phyloP scores from a whole-genome alignment of 2,329 filamentous ascomycete species.

The Gnomoniopsis sp. region DNA sequence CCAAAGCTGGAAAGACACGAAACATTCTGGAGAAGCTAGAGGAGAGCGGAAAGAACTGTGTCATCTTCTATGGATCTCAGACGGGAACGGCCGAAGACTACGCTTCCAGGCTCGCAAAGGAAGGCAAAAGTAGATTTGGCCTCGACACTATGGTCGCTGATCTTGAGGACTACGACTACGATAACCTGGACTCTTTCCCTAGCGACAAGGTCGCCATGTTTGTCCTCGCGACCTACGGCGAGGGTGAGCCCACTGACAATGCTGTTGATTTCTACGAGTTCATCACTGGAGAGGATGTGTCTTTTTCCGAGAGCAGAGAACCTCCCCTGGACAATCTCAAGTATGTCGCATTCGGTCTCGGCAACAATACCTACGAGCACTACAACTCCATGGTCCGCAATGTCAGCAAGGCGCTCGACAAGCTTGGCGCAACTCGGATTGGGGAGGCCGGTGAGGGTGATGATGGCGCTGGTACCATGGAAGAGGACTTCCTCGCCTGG shows the following conservation, averaged over 20 bases:
- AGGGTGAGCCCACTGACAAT: slow-evolving; percentile 98
- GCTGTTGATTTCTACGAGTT: slow-evolving; percentile 99
- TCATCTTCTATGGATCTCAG: slow-evolving; percentile 98
- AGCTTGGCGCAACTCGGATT: slow-evolving; percentile 79
- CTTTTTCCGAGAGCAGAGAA: slow-evolving; percentile 73
- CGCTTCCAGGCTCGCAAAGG: slow-evolving; percentile 91
- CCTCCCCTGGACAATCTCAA: slow-evolving; percentile 78
- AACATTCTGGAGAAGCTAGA: slow-evolving; percentile 97
- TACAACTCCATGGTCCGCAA: slow-evolving; percentile 99
- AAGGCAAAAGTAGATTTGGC: slow-evolving; percentile 93
- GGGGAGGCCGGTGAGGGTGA: slow-evolving; percentile 92
- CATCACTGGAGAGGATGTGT: slow-evolving; percentile 74
- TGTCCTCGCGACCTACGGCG: slow-evolving; percentile 93
- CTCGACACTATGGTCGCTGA: slow-evolving; percentile 98
- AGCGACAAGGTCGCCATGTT: slow-evolving; percentile 93
- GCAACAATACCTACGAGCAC: slow-evolving; percentile 99
- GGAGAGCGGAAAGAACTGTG: slow-evolving; percentile 91
- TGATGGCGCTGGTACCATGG: slow-evolving; percentile 97
- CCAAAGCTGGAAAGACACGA: slow-evolving; percentile 79
- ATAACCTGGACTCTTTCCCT: slow-evolving; percentile 85
- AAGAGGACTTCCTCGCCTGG: slow-evolving; percentile 98
- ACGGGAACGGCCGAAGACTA: slow-evolving; percentile 99
- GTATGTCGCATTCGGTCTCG: slow-evolving; percentile 92
- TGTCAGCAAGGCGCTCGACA: slow-evolving; percentile 75
- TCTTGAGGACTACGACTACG: slow-evolving; percentile 95